Conservation (phyloP, 371 early-diverging fungal genomes). For the Dichotomocladium elegans region DNA sequence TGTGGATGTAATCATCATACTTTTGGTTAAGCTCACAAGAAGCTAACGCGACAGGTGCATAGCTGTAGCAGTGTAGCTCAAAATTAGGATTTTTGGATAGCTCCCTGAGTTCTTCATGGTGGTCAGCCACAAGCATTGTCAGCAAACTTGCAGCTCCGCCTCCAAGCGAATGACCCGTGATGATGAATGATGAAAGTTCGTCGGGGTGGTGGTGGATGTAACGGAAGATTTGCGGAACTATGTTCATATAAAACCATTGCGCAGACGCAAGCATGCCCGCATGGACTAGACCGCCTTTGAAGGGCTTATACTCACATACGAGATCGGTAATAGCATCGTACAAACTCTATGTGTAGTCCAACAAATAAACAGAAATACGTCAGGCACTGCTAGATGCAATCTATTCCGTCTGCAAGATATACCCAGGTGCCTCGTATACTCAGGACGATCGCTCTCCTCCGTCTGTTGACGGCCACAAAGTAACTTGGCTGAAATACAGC, state of each 20-base stretch:
- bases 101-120: conserved; percentile 40
- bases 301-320: conserved; percentile 78
- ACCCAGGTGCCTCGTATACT: conserved; percentile 86
- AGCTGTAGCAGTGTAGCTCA: conserved; percentile 35
- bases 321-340: conserved; percentile 75
- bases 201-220: conserved; percentile 23
- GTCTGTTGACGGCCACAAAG: conserved; percentile 70
- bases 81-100: conserved; percentile 32
- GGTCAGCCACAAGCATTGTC: conserved; percentile 70
- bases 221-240: conserved; percentile 63
- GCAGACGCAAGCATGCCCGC: conserved; percentile 79
- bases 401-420: conserved; percentile 54
- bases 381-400: no score
- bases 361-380: neutral
- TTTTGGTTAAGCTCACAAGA: conserved; percentile 57
- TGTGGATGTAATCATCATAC: conserved; percentile 58
- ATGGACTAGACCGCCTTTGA: conserved; percentile 84
- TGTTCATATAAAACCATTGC: conserved; percentile 71
- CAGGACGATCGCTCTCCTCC: conserved; percentile 64
- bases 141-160: conserved; percentile 71
- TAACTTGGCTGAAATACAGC: conserved; percentile 80
- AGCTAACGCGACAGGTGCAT: conserved; percentile 53
- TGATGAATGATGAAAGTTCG: conserved; percentile 12
- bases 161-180: conserved; percentile 56
- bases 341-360: conserved; percentile 37